Base-by-base conservation (phyloP, 768 basidiomycete species). In the Leccinum variicolor region DNA sequence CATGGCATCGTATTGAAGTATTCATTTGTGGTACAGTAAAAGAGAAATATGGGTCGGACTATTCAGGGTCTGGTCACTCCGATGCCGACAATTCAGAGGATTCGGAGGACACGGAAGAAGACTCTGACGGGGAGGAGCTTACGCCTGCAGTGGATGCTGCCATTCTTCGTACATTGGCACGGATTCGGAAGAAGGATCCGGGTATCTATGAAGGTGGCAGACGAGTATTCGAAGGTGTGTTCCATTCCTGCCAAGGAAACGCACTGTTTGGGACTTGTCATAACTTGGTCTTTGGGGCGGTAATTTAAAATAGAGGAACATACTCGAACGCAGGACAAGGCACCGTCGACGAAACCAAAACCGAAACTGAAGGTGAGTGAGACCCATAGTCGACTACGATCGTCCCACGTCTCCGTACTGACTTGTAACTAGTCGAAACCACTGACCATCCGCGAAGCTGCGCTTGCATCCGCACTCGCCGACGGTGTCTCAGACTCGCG, bases 61-160 rank as follows among this genome's bases (percentile, higher is more conserved):
- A 74, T 39, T 85, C 86, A 34, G 58, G 15, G 4, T 57, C 63
- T 4, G 59, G 56, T 23, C 46, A 55, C n/a, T 60, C 61, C 19
- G 60, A 54, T 6, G 26, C 23, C 0, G 77, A 79, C 13, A 75
- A 74, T 19, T 79, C 76, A 1, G 78, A 77, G 17, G 84, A 81
- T 2, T 89, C 87, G 0, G 90, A 92, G 68, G 81, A 82, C 28
- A 87, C 84, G 45, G 91, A 93, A 65, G 95, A 98, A 68, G 95
- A 98, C 69, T 91, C 94, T 67, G 90, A 96, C 56, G 97, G 94
- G 14, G 92, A 93, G 64, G 92, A 98, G 69, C 82, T 98, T 52
- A 98, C 95, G 0, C 94, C 94, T 4, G 87, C 87, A 0, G 84
- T 98, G 51, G 96, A 98, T 66, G 97, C 86, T 46, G 97, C 97